Evolutionary conservation across 768 basidiomycete genomes (phyloP).

Genomic region (Kwoniella shandongensis): DNA sequence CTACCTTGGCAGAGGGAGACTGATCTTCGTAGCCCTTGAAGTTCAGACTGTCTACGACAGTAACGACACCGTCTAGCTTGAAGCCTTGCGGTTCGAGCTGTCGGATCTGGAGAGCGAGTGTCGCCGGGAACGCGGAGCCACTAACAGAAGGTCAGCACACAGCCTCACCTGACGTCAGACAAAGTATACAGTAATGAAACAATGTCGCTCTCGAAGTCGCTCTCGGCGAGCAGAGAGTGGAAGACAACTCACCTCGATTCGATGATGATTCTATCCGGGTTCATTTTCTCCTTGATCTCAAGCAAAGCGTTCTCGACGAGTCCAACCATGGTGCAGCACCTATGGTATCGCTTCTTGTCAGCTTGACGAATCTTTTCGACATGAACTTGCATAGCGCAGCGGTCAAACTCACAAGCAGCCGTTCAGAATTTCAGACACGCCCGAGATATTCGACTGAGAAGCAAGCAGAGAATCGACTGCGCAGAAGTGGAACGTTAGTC

Average conservation of each 20-base stretch:
- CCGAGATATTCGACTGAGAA: slow-evolving; percentile 70
- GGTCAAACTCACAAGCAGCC: slow-evolving; percentile 76
- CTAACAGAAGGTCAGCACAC: slow-evolving; percentile 55
- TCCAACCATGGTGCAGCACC: slow-evolving; percentile 91
- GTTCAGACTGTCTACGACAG: slow-evolving; percentile 75
- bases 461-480: slow-evolving; percentile 89
- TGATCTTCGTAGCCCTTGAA: slow-evolving; percentile 91
- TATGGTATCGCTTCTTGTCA: slow-evolving; percentile 43
- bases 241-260: slow-evolving; percentile 77
- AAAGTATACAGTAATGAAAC: background rate
- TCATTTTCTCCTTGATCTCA: slow-evolving; percentile 78
- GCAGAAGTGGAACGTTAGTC: background rate
- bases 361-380: background rate
- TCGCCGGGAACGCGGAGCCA: slow-evolving; percentile 93
- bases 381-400: too few species aligned
- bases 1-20: slow-evolving; percentile 86
- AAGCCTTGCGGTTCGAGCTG: slow-evolving; percentile 82
- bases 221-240: slow-evolving; percentile 1
- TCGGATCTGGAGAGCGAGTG: slow-evolving; percentile 89
- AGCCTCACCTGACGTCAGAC: too few species aligned
- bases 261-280: slow-evolving; percentile 88
- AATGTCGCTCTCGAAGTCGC: background rate
- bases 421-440: slow-evolving; percentile 90
- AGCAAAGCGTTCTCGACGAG: slow-evolving; percentile 88
- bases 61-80: slow-evolving; percentile 83